These are phyloP conservation scores for Xylariaceae sp. DNA, from an alignment of 2,329 filamentous ascomycete genomes.

Conservation along the genomic window DNA sequence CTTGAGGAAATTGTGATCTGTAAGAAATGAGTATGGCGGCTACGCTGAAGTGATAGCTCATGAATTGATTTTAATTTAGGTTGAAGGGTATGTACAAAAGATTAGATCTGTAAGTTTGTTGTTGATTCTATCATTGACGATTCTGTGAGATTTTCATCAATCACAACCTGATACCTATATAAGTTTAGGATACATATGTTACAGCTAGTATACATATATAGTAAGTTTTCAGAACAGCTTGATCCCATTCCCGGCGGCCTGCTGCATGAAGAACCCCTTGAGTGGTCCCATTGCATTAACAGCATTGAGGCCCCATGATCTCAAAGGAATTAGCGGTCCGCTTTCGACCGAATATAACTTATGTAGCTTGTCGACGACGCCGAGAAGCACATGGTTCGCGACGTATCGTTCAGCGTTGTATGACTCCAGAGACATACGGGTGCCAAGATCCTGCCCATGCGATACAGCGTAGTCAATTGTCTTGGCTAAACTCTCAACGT, in stretches of 20 bases:
- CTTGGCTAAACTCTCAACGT: constrained; percentile 78
- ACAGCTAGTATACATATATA: constrained; percentile 12
- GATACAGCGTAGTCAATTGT: constrained; percentile 77
- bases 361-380: constrained; percentile 86
- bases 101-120: not conserved
- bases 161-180: constrained; percentile 1
- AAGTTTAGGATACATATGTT: constrained; percentile 11
- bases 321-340: constrained; percentile 78
- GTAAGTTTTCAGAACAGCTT: constrained; percentile 32
- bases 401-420: constrained; percentile 85
- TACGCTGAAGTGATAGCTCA: too few relatives aligned
- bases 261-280: constrained; percentile 86
- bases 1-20: too few relatives aligned
- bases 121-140: not conserved
- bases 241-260: constrained; percentile 61
- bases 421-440: constrained; percentile 75
- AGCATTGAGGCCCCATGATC: constrained; percentile 76
- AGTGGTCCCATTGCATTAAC: constrained; percentile 77
- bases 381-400: constrained; percentile 79
- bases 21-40: too few relatives aligned
- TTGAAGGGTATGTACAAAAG: not conserved
- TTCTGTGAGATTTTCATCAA: not conserved
- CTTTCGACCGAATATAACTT: constrained; percentile 85
- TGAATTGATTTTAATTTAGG: too few relatives aligned
- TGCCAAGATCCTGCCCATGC: constrained; percentile 88